Conservation (phyloP, 2,329 filamentous ascomycete genomes). For the Periconia sp. region DNA sequence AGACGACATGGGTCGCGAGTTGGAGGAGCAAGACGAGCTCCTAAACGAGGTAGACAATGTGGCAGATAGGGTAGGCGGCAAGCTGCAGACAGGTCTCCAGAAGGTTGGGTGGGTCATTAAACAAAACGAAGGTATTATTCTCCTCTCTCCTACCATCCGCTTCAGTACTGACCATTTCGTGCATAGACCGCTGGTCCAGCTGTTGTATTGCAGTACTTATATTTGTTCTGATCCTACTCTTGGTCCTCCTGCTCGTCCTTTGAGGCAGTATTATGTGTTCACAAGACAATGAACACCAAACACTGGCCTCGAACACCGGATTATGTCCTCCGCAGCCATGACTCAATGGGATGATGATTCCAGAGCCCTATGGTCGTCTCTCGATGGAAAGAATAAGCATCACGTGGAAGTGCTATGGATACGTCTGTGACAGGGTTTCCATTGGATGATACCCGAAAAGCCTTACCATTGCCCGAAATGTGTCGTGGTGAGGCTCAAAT, state of each 20-base stretch:
- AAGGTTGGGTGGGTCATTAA: constrained; percentile 83
- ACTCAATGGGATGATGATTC: not conserved
- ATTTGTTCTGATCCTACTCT: constrained; percentile 80
- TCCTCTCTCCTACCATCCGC: not conserved
- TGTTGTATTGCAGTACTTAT: constrained; percentile 92
- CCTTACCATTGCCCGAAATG: not conserved
- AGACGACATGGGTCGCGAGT: constrained; percentile 91
- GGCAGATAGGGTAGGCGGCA: constrained; percentile 83
- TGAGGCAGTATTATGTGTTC: constrained; percentile 42
- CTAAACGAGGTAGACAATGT: constrained; percentile 81
- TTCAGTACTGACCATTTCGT: not conserved
- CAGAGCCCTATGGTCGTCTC: not conserved
- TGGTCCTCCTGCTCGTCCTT: constrained; percentile 74
- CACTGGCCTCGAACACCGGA: too few species aligned
- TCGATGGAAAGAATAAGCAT: not conserved
- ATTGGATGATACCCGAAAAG: not conserved
- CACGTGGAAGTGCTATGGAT: not conserved
- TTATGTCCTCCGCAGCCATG: too few species aligned
- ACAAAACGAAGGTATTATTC: constrained; percentile 76
- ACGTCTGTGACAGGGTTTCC: not conserved
- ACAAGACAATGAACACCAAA: constrained; percentile 6
- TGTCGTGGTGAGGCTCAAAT: not conserved
- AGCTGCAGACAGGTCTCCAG: constrained; percentile 82
- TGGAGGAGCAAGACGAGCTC: constrained; percentile 92
- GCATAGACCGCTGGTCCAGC: constrained; percentile 69